A percentile compares a stretch with the other conserved stretches of the same genome.
phyloP scores from a whole-genome alignment of 2,329 filamentous ascomycete genomes.

The Plectosphaerella cucumerina region DNA sequence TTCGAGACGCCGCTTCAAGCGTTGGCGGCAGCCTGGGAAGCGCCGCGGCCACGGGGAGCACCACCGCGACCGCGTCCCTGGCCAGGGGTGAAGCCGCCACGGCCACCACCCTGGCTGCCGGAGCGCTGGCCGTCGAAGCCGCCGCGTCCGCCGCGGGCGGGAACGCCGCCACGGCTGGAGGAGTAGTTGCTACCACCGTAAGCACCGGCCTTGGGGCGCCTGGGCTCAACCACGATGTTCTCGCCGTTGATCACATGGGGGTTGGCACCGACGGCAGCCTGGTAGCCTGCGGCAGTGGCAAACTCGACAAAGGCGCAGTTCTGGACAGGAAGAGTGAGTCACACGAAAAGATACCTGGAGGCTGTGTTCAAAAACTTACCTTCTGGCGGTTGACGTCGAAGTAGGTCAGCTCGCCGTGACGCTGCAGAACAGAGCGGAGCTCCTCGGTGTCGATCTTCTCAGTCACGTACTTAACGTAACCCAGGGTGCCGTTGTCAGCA shows the following conservation, averaged over 20 bases:
- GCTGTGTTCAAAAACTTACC: slow-evolving; percentile 52
- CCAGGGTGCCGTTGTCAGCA: slow-evolving; percentile 70
- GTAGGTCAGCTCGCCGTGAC: slow-evolving; percentile 66
- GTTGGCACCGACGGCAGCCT: slow-evolving; percentile 77
- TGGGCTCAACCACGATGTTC: slow-evolving; percentile 82
- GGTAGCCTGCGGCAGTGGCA: slow-evolving; percentile 73
- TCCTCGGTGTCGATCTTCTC: slow-evolving; percentile 77
- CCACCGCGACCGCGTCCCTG: slow-evolving; percentile 63
- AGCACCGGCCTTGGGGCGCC: slow-evolving; percentile 69
- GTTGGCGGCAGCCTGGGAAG: slow-evolving; percentile 46
- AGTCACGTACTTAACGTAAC: slow-evolving; percentile 93
- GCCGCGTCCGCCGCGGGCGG: slow-evolving; percentile 51
- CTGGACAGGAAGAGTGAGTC: slow-evolving; percentile 38
- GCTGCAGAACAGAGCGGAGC: slow-evolving; percentile 65
- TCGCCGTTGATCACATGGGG: slow-evolving; percentile 82
- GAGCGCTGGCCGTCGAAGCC: slow-evolving; percentile 56
- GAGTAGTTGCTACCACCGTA: slow-evolving; percentile 67
- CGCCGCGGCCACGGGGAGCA: slow-evolving; percentile 60
- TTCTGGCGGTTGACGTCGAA: slow-evolving; percentile 80
- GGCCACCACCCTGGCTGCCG: slow-evolving; percentile 49
- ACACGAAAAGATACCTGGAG: not conserved
- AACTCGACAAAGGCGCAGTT: slow-evolving; percentile 98
- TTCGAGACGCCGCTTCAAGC: slow-evolving; percentile 25
- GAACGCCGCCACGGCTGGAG: slow-evolving; percentile 30
- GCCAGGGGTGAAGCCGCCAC: slow-evolving; percentile 66